These are phyloP conservation scores for Exophiala calicioides DNA, from an alignment of 2,329 filamentous ascomycete species.

Conservation along the genomic window DNA sequence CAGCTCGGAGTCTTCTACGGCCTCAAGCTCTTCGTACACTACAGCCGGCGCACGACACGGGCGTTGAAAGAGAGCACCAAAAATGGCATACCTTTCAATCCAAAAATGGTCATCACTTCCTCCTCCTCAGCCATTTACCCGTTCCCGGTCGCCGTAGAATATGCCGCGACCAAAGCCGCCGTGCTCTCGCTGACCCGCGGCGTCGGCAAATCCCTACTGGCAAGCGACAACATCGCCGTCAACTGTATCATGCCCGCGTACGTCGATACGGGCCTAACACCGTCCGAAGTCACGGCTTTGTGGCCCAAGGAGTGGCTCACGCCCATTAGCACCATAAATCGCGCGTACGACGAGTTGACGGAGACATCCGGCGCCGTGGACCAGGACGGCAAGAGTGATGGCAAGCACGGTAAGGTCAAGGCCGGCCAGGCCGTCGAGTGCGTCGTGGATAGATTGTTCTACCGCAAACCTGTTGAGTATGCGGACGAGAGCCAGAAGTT, in stretches of 20 bases:
- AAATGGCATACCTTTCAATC: slow-evolving; percentile 7
- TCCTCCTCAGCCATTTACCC: slow-evolving; percentile 39
- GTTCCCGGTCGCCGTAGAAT: slow-evolving; percentile 40
- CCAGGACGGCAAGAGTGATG: slow-evolving; percentile 19
- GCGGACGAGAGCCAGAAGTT: slow-evolving; percentile 45
- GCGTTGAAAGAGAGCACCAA: background rate
- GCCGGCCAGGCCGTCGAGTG: slow-evolving; percentile 42
- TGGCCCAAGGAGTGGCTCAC: slow-evolving; percentile 40
- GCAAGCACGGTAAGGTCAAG: slow-evolving; percentile 15
- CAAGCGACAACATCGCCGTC: slow-evolving; percentile 38
- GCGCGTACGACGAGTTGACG: slow-evolving; percentile 39
- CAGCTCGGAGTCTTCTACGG: slow-evolving; percentile 39
- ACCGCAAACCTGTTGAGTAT: slow-evolving; percentile 42
- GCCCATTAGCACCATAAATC: slow-evolving; percentile 38
- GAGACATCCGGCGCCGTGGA: slow-evolving; percentile 34
- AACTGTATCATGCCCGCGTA: slow-evolving; percentile 40
- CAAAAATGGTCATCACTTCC: slow-evolving; percentile 39
- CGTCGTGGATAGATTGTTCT: slow-evolving; percentile 43
- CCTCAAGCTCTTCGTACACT: slow-evolving; percentile 41
- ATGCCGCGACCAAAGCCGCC: slow-evolving; percentile 46
- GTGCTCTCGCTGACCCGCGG: slow-evolving; percentile 42
- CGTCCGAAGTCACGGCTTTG: slow-evolving; percentile 30
- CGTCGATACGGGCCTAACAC: slow-evolving; percentile 39
- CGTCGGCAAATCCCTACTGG: slow-evolving; percentile 32
- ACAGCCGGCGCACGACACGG: slow-evolving; percentile 34